A percentile compares a stretch with the other conserved stretches of the same genome.
Conservation (phyloP, 164 flowering plant genomes). For the Cinnamomum micranthum region DNA sequence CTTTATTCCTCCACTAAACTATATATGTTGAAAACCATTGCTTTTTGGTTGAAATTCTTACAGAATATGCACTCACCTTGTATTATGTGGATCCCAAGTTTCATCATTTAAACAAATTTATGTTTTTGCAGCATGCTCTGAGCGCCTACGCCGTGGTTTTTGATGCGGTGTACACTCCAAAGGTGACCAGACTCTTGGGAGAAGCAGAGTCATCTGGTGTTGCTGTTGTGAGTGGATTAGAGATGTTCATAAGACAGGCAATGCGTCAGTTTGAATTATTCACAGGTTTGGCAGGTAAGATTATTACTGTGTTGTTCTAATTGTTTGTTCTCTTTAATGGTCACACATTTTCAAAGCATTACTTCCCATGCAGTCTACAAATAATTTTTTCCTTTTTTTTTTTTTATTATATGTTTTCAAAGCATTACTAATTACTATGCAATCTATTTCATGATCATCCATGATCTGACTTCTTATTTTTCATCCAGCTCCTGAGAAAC, state of each 20-base stretch:
- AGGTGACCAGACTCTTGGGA: slow-evolving; percentile 71
- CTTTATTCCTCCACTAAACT: too few relatives aligned
- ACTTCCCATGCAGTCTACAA: neutral
- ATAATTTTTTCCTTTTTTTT: too few relatives aligned
- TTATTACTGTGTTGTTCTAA: too few relatives aligned
- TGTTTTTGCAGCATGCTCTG: slow-evolving; percentile 61
- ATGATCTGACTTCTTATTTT: neutral
- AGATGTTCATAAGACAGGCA: slow-evolving; percentile 97
- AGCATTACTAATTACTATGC: too few relatives aligned
- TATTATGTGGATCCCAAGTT: neutral
- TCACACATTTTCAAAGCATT: neutral
- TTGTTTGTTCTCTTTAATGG: neutral
- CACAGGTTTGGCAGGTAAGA: slow-evolving; percentile 90
- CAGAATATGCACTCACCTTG: neutral
- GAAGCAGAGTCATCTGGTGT: slow-evolving; percentile 89
- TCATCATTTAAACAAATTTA: neutral
- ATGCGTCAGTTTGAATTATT: slow-evolving; percentile 76
- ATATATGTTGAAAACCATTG: too few relatives aligned
- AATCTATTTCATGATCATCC: too few relatives aligned
- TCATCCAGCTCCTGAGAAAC: slow-evolving; percentile 16
- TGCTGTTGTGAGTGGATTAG: slow-evolving; percentile 57
- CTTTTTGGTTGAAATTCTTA: neutral
- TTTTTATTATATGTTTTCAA: too few relatives aligned
- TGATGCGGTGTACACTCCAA: slow-evolving; percentile 95
- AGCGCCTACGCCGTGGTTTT: slow-evolving; percentile 66